Conservation (phyloP, 768 basidiomycete genomes). For the Panellus pusillus region DNA sequence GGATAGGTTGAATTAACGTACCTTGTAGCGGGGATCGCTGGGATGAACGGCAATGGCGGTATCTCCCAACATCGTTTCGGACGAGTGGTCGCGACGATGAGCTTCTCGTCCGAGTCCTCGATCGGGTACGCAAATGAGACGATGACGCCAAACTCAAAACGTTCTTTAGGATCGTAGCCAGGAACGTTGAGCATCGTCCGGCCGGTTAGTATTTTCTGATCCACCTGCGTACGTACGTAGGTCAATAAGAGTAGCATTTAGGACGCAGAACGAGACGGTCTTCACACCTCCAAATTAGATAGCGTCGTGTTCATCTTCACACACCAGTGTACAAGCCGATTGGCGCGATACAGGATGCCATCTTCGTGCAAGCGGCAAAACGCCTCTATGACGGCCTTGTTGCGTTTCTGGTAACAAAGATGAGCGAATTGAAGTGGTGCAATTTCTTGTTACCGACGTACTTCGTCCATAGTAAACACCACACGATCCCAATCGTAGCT, state of each 20-base stretch:
- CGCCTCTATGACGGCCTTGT: conserved; percentile 86
- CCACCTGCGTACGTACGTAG: conserved; percentile 55
- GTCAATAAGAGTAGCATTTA: not conserved
- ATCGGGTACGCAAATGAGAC: conserved; percentile 95
- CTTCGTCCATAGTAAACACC: conserved; percentile 95
- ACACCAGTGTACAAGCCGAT: conserved; percentile 98
- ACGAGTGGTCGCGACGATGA: conserved; percentile 95
- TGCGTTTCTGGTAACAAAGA: conserved; percentile 50
- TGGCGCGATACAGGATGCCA: conserved; percentile 91
- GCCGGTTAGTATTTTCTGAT: conserved; percentile 85
- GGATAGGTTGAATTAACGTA: conserved; percentile 24
- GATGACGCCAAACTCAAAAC: conserved; percentile 95
- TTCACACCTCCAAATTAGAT: conserved; percentile 88
- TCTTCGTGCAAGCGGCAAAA: conserved; percentile 92
- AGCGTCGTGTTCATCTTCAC: conserved; percentile 92
- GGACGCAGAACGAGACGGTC: not conserved
- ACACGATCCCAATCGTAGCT: conserved; percentile 94
- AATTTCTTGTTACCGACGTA: conserved; percentile 30
- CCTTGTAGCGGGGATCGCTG: conserved; percentile 86
- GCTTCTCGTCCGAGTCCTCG: conserved; percentile 85
- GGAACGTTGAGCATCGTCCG: conserved; percentile 87
- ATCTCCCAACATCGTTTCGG: conserved; percentile 98
- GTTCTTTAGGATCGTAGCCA: conserved; percentile 93
- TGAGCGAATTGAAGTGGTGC: not conserved
- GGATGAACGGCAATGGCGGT: conserved; percentile 97